Evolutionary conservation across 2,329 filamentous ascomycete species (phyloP), one percentile per base, ranked within the genome.

Genomic region (Thelonectria olida): DNA sequence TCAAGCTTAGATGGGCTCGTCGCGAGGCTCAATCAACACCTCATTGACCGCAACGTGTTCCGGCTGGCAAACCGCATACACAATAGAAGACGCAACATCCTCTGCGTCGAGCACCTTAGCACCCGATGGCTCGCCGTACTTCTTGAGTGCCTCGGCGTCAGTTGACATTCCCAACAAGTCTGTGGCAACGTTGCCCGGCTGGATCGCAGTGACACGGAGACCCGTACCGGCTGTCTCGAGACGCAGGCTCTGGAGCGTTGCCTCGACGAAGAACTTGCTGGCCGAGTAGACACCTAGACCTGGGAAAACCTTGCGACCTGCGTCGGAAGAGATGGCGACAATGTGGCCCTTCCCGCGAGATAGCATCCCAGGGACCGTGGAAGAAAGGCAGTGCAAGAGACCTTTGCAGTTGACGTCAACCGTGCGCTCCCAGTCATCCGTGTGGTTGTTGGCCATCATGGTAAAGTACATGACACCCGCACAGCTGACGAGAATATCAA

Each of bases 391-490:
- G 81, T 95, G 85, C 54, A 94, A 80, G 1, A 95, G 83, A 36
- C 92, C 92, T 78, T 94, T 94, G 87, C 92, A 94, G 80, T 95
- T 95, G 67, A 95, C 90, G 69, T 94, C 92, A 41, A 95, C 91
- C 0, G 91, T 94, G 59, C 86, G 89, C 65, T 93, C 88, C 92
- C 92, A 95, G 70, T 95, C 89, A 5, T 92, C 90, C 0, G 82
- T 85, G 65, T 90, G 85, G 15, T 81, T 84, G 73, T 93, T 94
- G 58, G 89, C 87, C 92, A 95, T 94, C 88, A 94, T 89, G 55
- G 92, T 94, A 78, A 89, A 95, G 80, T 95, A 95, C 92, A 95
- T 95, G 73, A 95, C 92, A 34, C 92, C 92, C 0, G 92, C 92
- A 71, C 91, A 92, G 39, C 88, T 88, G 50, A 95, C 87, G n/a